phyloP scores from a whole-genome alignment of 768 basidiomycete genomes.

The Rhodotorula taiwanensis region DNA sequence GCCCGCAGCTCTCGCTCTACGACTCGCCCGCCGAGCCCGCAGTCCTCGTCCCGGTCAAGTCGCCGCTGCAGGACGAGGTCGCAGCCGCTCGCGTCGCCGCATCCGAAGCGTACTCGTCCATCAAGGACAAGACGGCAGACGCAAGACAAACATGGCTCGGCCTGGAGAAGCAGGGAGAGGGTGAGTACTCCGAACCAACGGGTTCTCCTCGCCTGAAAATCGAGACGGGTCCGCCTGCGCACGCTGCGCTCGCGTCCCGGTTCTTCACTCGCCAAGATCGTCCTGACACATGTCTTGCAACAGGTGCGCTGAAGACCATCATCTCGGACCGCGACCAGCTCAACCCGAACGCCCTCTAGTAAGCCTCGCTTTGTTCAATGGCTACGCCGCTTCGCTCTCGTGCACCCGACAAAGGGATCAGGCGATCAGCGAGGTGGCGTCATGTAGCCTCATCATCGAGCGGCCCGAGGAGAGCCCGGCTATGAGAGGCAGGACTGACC shows the following conservation, averaged over 20 bases:
- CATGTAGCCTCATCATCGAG: no score
- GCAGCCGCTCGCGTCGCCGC: conserved; percentile 60
- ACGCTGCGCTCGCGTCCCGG: no score
- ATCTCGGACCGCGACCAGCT: conserved; percentile 72
- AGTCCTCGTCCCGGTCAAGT: conserved; percentile 60
- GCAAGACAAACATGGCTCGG: conserved; percentile 76
- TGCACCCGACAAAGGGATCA: no score
- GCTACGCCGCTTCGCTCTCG: not conserved
- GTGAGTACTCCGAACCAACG: conserved; percentile 48
- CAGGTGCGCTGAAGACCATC: conserved; percentile 76
- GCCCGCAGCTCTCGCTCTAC: conserved; percentile 73
- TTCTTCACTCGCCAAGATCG: no score
- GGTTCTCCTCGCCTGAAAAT: no score
- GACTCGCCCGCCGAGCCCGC: conserved; percentile 57
- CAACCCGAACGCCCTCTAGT: conserved; percentile 78
- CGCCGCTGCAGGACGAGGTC: conserved; percentile 69
- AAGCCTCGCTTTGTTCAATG: not conserved
- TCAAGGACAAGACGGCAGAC: conserved; percentile 62
- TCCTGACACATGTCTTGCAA: not conserved
- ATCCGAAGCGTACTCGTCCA: conserved; percentile 54
- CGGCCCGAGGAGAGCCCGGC: no score
- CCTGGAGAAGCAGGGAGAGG: conserved; percentile 74
- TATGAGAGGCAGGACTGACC: no score
- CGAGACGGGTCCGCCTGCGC: no score
- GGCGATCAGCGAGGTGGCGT: no score